Evolutionary conservation across 192 early-diverging fungal species (phyloP).

Genomic region (Coemansia sp.): DNA sequence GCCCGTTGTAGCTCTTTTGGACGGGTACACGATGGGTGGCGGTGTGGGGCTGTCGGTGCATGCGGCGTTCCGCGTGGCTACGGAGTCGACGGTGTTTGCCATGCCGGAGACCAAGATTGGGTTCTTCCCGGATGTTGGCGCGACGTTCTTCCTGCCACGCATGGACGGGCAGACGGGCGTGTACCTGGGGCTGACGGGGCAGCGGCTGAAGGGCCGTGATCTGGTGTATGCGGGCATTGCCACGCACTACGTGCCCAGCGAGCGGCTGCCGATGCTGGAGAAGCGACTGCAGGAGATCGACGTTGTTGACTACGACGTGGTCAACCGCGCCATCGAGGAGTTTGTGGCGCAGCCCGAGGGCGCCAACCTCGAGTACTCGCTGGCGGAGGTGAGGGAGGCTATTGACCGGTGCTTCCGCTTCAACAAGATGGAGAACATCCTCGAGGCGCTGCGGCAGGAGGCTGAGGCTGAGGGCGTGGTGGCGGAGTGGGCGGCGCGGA

Average conservation of each 20-base stretch:
- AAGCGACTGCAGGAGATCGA: conserved; percentile 80
- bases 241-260: conserved; percentile 93
- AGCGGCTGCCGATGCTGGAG: conserved; percentile 76
- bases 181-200: conserved; percentile 89
- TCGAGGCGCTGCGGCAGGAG: conserved; percentile 80
- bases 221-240: conserved; percentile 93
- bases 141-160: conserved; percentile 90
- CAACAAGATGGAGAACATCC: conserved; percentile 81
- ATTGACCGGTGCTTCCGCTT: conserved; percentile 88
- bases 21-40: conserved; percentile 95
- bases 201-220: conserved; percentile 76
- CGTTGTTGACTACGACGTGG: conserved; percentile 68
- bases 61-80: conserved; percentile 94
- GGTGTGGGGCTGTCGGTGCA: conserved; percentile 96
- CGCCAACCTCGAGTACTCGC: conserved; percentile 26
- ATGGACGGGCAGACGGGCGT: conserved; percentile 93
- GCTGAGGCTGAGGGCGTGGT: conserved; percentile 1
- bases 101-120: conserved; percentile 99
- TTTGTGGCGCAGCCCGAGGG: conserved; percentile 69
- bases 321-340: conserved; percentile 90
- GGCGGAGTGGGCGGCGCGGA: conserved; percentile 64
- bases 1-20: conserved; percentile 85
- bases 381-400: conserved; percentile 54
- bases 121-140: conserved; percentile 96
- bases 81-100: conserved; percentile 91